Evolutionary conservation across 345 rosid genomes (phyloP), one percentile per base, ranked within the genome.

Genomic region (Boechera divaricarpa): DNA sequence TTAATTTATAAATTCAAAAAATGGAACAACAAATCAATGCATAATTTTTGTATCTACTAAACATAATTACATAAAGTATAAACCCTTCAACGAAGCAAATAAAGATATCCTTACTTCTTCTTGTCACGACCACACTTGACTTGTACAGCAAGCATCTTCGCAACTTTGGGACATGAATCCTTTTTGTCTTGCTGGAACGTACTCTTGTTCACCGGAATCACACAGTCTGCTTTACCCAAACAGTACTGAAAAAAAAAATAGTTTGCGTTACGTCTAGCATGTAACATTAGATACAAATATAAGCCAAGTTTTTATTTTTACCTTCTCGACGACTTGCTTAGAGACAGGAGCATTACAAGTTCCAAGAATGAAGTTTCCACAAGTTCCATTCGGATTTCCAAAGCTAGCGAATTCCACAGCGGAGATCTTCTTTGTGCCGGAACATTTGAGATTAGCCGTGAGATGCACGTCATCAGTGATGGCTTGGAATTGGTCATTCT

Each of bases 321-420:
- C 96, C 91, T 83, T 83, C 70, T 92, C 94, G n/a, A 83, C 86
- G 44, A 90, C 78, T 45, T 89, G 16, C 73, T 84, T 88, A 45
- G 93, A 72, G 29, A 3, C 54, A 8, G 88, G 76, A 52, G 87
- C 80, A 44, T 65, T 74, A 83, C 99, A 94, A 2, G 80, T 77
- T 66, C 96, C 99, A 38, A 49, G 29, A 1, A 16, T 5, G 76
- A 67, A 89, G 63, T 55, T 53, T 16, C 98, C 97, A 67, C 99
- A 95, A n/a, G 79, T 7, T 5, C 99, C 98, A 21, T 2, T 48
- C 26, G 99, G 91, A 73, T 89, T 80, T 24, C 99, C 98, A 21
- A 79, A 95, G 86, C 94, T 88, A 1, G 97, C 96, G 56, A 92
- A 95, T 49, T 95, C 89, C 6, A 95, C 91, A 0, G 69, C 76